phyloP scores from a whole-genome alignment of 805 yeast species.

The Zygoascus bituminiphila region DNA sequence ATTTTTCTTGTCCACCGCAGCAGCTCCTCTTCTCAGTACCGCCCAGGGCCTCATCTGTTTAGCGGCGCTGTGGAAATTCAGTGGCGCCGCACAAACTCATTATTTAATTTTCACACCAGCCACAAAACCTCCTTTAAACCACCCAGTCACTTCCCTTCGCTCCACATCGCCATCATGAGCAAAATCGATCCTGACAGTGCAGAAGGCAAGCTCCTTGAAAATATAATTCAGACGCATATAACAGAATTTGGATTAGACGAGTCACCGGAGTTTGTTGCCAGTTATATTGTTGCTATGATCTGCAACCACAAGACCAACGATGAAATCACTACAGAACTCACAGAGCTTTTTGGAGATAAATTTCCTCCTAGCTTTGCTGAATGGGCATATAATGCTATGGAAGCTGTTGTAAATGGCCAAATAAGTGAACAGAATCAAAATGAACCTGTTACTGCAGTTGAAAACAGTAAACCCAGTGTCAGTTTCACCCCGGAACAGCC shows the following conservation, averaged over 20 bases:
- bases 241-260: constrained; percentile 20
- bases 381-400: constrained; percentile 20
- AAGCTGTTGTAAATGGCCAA: constrained; percentile 4
- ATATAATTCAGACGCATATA: constrained; percentile 4
- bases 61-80: too few species aligned
- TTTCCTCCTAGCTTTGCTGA: constrained; percentile 17
- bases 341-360: constrained; percentile 21
- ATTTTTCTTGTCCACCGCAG: too few species aligned
- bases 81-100: background rate
- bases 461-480: background rate
- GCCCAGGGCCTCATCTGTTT: too few species aligned
- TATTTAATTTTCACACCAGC: background rate
- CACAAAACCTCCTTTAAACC: background rate
- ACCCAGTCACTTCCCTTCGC: background rate
- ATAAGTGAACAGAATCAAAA: background rate
- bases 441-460: background rate
- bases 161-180: background rate
- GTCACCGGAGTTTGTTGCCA: constrained; percentile 22
- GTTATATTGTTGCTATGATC: constrained; percentile 24
- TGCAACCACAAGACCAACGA: constrained; percentile 18
- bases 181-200: background rate
- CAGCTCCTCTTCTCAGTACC: too few species aligned
- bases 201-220: constrained; percentile 1
- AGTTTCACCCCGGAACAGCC: background rate
- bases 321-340: constrained; percentile 20